These are phyloP conservation scores for Circinella minor DNA, from an alignment of 371 early-diverging fungal genomes.

Conservation along the genomic window DNA sequence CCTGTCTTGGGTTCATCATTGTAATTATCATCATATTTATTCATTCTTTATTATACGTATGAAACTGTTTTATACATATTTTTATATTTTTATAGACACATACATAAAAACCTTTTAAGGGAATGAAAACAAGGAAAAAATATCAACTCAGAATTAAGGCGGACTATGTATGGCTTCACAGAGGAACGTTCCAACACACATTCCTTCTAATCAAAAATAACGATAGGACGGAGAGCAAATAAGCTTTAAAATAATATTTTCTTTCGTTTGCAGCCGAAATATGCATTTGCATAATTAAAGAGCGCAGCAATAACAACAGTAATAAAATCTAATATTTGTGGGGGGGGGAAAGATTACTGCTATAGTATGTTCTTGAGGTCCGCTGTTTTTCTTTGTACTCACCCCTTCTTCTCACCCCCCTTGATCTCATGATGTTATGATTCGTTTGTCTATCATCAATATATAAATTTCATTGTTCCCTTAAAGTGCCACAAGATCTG, in stretches of 20 bases:
- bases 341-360: neutral
- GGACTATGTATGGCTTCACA: no score
- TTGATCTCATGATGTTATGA: neutral
- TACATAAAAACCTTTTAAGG: no score
- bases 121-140: no score
- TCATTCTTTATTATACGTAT: no score
- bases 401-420: neutral
- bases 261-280: conserved; percentile 2
- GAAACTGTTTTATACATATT: no score
- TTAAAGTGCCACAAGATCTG: neutral
- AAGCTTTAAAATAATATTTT: no score
- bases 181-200: no score
- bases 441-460: conserved; percentile 1
- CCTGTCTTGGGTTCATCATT: no score
- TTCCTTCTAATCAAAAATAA: no score
- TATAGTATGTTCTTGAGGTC: neutral
- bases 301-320: neutral
- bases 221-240: neutral
- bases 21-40: no score
- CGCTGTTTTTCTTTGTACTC: neutral
- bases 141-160: no score
- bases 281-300: neutral
- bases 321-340: neutral
- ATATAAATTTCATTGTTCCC: conserved; percentile 1
- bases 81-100: no score